A percentile compares a stretch with the other conserved stretches of the same genome.
These are phyloP conservation scores for Thalassiosira livingstoniorum DNA, from an alignment of 352 stramenopile species.

Conservation along the genomic window DNA sequence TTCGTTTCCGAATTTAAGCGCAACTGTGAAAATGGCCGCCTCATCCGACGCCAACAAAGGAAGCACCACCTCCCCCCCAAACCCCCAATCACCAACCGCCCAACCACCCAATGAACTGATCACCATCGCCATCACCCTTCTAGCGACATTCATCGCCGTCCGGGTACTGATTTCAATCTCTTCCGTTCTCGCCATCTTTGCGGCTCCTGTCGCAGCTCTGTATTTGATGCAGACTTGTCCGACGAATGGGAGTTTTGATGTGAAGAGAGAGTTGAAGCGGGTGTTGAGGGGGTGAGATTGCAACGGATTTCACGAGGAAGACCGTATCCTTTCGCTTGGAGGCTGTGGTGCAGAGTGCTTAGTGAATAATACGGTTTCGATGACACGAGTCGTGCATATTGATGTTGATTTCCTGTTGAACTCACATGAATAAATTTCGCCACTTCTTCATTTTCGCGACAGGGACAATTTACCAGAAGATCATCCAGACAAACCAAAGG, in stretches of 20 bases:
- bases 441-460: no score
- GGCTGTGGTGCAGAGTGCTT: not conserved
- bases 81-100: not conserved
- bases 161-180: conserved; percentile 30
- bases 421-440: not conserved
- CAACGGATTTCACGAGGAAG: not conserved
- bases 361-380: no score
- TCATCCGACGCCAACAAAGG: not conserved
- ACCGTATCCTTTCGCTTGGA: not conserved
- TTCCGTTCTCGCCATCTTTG: conserved; percentile 36
- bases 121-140: conserved; percentile 34
- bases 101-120: conserved; percentile 36
- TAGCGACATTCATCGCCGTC: conserved; percentile 37
- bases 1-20: not conserved
- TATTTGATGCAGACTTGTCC: conserved; percentile 70
- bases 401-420: not conserved
- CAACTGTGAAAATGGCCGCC: not conserved
- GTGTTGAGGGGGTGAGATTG: conserved; percentile 64
- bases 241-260: conserved; percentile 71
- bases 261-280: conserved; percentile 77
- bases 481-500: conserved; percentile 75
- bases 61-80: not conserved
- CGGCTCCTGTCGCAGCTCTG: conserved; percentile 30
- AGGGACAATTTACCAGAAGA: conserved; percentile 73
- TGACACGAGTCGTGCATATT: not conserved